Conservation (phyloP, 148 eudicot genomes). For the Silene conica region DNA sequence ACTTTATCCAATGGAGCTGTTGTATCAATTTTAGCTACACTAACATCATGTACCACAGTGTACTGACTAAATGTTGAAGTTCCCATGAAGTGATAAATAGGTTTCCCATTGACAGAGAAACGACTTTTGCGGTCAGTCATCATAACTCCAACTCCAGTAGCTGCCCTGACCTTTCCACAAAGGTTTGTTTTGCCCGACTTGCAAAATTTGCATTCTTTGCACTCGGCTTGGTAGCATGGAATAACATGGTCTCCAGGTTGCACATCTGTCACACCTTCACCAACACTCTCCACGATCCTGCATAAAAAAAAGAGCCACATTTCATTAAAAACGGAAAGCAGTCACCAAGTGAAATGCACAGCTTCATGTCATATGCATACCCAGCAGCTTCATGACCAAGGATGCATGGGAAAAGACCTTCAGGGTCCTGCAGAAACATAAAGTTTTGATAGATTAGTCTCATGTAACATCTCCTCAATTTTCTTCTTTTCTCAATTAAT, state of each 20-base stretch:
- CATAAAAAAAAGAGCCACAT: slow-evolving; percentile 20
- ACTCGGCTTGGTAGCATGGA: slow-evolving; percentile 99
- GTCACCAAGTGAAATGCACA: background rate
- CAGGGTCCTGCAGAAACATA: slow-evolving; percentile 64
- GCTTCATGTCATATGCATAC: slow-evolving; percentile 33
- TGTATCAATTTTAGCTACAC: slow-evolving; percentile 95
- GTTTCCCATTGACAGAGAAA: slow-evolving; percentile 80
- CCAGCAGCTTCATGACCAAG: slow-evolving; percentile 99
- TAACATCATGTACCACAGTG: slow-evolving; percentile 98
- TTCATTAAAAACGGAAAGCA: background rate
- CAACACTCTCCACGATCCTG: slow-evolving; percentile 97
- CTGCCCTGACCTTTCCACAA: slow-evolving; percentile 89
- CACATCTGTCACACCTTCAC: slow-evolving; percentile 95
- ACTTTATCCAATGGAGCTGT: slow-evolving; percentile 94
- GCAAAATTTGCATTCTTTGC: slow-evolving; percentile 94
- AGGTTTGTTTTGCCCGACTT: slow-evolving; percentile 98
- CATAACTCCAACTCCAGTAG: slow-evolving; percentile 98
- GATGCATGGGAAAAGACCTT: slow-evolving; percentile 97
- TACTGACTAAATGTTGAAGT: slow-evolving; percentile 98
- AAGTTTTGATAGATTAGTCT: no score
- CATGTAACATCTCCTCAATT: no score
- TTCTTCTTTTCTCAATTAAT: no score
- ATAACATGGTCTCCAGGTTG: slow-evolving; percentile 97
- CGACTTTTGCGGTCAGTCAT: slow-evolving; percentile 91
- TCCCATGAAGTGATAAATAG: slow-evolving; percentile 95